Conservation (phyloP, 2,329 filamentous ascomycete species). For the Paecilomyces niveus region DNA sequence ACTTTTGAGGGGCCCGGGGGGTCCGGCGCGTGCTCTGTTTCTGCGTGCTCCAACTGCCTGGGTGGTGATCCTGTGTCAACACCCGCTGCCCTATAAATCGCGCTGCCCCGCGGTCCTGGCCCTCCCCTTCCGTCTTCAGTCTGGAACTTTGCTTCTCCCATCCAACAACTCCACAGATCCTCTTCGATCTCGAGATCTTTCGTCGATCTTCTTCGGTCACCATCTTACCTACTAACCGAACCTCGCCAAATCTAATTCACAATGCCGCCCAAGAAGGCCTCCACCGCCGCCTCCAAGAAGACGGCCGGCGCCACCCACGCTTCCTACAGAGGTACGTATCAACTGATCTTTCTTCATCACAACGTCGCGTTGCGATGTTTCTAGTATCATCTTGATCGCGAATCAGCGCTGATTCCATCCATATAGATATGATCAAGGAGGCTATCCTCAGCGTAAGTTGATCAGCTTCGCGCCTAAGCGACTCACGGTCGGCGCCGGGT, state of each 20-base stretch:
- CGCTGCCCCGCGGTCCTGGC: constrained; percentile 32
- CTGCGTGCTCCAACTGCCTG: neutral
- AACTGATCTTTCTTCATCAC: constrained; percentile 37
- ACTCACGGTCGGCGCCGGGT: constrained; percentile 27
- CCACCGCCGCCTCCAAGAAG: constrained; percentile 52
- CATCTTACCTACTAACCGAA: constrained; percentile 10
- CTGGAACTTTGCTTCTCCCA: constrained; percentile 1
- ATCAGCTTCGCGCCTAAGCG: constrained; percentile 43
- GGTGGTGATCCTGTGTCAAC: constrained; percentile 35
- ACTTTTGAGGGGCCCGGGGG: neutral
- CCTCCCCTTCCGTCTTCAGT: constrained; percentile 18
- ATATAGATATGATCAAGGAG: constrained; percentile 65
- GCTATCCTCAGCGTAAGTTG: constrained; percentile 63
- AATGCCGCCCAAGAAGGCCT: constrained; percentile 62
- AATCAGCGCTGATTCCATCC: constrained; percentile 45
- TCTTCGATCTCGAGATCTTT: neutral
- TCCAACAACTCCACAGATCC: constrained; percentile 1
- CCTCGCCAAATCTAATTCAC: constrained; percentile 17
- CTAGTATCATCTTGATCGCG: constrained; percentile 42
- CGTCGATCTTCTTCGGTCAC: constrained; percentile 8
- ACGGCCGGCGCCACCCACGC: constrained; percentile 50
- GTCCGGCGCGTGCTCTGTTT: neutral
- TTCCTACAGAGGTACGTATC: constrained; percentile 59
- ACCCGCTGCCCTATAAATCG: constrained; percentile 35
- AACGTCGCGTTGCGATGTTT: constrained; percentile 37